These are phyloP conservation scores for Malania oleifera DNA, from an alignment of 164 flowering plant genomes.

Conservation along the genomic window DNA sequence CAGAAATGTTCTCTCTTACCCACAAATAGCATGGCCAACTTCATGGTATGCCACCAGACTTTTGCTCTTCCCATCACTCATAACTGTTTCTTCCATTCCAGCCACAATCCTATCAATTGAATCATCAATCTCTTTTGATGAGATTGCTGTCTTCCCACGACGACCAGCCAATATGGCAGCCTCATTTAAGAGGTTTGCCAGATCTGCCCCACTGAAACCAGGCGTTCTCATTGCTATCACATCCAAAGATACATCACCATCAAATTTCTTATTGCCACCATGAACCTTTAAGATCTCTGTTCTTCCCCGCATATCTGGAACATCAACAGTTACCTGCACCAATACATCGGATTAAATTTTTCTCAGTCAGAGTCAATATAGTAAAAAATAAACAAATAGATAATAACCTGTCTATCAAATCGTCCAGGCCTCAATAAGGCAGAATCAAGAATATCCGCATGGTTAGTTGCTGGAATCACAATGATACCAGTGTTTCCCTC, in stretches of 20 bases:
- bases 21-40: constrained; percentile 96
- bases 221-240: constrained; percentile 96
- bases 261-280: constrained; percentile 78
- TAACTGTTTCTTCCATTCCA: constrained; percentile 93
- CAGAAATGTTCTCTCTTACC: constrained; percentile 37
- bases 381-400: background rate
- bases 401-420: constrained; percentile 80
- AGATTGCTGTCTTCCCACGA: constrained; percentile 67
- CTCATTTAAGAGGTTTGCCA: constrained; percentile 87
- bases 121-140: constrained; percentile 89
- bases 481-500: constrained; percentile 90
- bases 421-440: constrained; percentile 85
- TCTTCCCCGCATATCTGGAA: constrained; percentile 84
- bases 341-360: background rate
- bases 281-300: constrained; percentile 91
- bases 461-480: constrained; percentile 88
- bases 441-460: constrained; percentile 89
- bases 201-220: constrained; percentile 95
- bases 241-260: constrained; percentile 76
- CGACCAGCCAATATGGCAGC: constrained; percentile 94
- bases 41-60: constrained; percentile 92
- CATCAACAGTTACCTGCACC: constrained; percentile 76
- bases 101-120: constrained; percentile 92
- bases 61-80: constrained; percentile 93
- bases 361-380: background rate